Evolutionary conservation across 2,329 filamentous ascomycete species (phyloP).

Genomic region (Calonectria leucothoes): DNA sequence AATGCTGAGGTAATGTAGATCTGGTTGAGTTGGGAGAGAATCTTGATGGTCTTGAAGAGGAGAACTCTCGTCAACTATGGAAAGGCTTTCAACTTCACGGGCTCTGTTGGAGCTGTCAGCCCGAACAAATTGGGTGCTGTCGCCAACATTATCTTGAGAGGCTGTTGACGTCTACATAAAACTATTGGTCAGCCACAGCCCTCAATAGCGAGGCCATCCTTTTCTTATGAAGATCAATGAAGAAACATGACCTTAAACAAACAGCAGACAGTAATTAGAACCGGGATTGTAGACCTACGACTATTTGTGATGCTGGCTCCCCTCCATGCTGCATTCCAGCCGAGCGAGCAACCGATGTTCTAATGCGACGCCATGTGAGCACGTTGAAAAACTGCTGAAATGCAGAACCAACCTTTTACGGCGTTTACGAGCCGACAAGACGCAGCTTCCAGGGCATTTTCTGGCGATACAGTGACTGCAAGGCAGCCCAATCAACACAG

Average conservation of each 20-base stretch:
- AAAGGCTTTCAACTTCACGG: neutral
- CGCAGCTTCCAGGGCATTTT: conserved; percentile 7
- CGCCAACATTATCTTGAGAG: neutral
- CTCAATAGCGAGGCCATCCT: neutral
- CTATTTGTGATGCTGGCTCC: neutral
- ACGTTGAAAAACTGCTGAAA: neutral
- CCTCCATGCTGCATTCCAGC: conserved; percentile 9
- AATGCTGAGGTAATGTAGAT: neutral
- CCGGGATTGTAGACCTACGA: neutral
- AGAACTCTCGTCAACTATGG: neutral
- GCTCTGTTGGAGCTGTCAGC: neutral
- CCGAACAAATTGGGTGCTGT: neutral
- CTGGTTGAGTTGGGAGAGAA: neutral
- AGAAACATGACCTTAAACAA: neutral
- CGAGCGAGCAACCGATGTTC: neutral
- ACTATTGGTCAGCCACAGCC: neutral
- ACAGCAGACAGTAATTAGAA: neutral
- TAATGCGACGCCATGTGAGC: neutral
- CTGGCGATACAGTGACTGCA: conserved; percentile 30
- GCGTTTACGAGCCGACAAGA: conserved; percentile 27
- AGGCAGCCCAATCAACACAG: conserved; percentile 22
- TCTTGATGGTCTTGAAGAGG: neutral
- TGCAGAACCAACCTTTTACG: conserved; percentile 13
- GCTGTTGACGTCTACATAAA: neutral
- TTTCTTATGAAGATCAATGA: neutral